Evolutionary conservation across 75 land plant genomes (phyloP).

Genomic region (Picea sitchensis): DNA sequence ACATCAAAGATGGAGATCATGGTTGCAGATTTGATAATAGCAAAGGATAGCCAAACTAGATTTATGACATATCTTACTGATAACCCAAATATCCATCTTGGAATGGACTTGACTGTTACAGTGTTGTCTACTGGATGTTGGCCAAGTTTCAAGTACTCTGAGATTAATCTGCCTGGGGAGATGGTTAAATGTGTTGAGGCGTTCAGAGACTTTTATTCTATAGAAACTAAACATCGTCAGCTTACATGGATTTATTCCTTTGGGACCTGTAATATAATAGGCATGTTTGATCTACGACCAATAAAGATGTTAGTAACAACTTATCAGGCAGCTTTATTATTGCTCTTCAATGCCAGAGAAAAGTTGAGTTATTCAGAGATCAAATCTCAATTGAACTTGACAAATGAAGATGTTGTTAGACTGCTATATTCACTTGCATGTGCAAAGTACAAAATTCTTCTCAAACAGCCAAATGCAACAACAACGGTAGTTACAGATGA

Average conservation of each 20-base stretch:
- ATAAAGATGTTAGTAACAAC: constrained; percentile 86
- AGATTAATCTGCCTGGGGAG: constrained; percentile 84
- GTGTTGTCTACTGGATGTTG: constrained; percentile 88
- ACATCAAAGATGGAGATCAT: constrained; percentile 98
- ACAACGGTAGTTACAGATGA: constrained; percentile 56
- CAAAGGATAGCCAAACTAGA: constrained; percentile 73
- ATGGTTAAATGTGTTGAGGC: constrained; percentile 87
- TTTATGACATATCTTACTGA: constrained; percentile 81
- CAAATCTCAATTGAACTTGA: constrained; percentile 67
- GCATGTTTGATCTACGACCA: constrained; percentile 76
- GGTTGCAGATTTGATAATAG: constrained; percentile 88
- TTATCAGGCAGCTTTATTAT: constrained; percentile 78
- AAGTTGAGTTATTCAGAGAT: constrained; percentile 84
- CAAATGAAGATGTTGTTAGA: constrained; percentile 81
- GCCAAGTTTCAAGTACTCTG: constrained; percentile 94
- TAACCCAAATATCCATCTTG: constrained; percentile 59
- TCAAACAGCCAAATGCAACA: constrained; percentile 72
- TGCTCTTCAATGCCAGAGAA: constrained; percentile 78
- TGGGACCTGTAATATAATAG: constrained; percentile 78
- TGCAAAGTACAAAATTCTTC: constrained; percentile 80
- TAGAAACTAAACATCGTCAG: constrained; percentile 83
- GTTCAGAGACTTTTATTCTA: constrained; percentile 76
- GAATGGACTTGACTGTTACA: constrained; percentile 90
- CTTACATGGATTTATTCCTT: constrained; percentile 85
- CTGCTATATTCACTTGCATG: constrained; percentile 83